These are phyloP conservation scores for Tulasnella sp. DNA, from an alignment of 768 basidiomycete species.

Conservation along the genomic window DNA sequence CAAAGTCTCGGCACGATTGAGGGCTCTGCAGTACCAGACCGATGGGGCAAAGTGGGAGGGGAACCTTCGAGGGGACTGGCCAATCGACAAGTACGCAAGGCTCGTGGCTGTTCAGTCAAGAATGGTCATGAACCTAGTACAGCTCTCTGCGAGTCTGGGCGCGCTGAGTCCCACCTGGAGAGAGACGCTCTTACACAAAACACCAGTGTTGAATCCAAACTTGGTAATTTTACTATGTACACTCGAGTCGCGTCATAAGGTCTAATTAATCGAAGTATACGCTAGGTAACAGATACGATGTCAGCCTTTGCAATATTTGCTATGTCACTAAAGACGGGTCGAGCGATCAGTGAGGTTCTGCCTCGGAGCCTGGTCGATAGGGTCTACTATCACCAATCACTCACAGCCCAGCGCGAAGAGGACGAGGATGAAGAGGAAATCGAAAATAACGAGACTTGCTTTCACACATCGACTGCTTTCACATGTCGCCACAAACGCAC, in stretches of 20 bases:
- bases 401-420: slow-evolving; percentile 11
- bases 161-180: slow-evolving; percentile 36
- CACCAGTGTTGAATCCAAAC: slow-evolving; percentile 43
- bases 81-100: slow-evolving; percentile 35
- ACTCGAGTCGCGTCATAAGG: no score
- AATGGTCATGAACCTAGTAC: slow-evolving; percentile 32
- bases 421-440: neutral
- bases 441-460: slow-evolving; percentile 8
- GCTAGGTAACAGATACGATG: slow-evolving; percentile 35
- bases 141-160: slow-evolving; percentile 33
- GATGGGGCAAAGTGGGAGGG: slow-evolving; percentile 37
- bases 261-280: no score
- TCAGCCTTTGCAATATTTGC: slow-evolving; percentile 35
- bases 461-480: no score
- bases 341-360: slow-evolving; percentile 35
- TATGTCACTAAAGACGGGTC: slow-evolving; percentile 35
- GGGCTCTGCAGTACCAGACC: slow-evolving; percentile 28
- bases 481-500: no score
- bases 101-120: slow-evolving; percentile 34
- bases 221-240: slow-evolving; percentile 29
- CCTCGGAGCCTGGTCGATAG: slow-evolving; percentile 35
- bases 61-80: slow-evolving; percentile 45
- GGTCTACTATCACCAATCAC: slow-evolving; percentile 34
- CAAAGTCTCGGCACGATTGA: slow-evolving; percentile 27
- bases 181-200: slow-evolving; percentile 32